These are phyloP conservation scores for Debaryomyces prosopidis DNA, from an alignment of 805 yeast genomes.

Conservation along the genomic window DNA sequence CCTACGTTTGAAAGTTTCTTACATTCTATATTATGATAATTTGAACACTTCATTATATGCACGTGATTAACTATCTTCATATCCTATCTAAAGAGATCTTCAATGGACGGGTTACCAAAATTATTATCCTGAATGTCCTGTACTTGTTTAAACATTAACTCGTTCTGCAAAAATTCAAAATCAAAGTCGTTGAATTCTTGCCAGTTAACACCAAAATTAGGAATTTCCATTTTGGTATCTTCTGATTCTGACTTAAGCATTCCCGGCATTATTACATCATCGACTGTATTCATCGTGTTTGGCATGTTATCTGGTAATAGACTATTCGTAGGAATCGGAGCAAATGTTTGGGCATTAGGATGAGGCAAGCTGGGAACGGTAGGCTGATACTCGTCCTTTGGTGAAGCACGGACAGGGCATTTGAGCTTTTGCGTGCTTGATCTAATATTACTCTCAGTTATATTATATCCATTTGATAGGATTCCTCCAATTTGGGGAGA, in stretches of 20 bases:
- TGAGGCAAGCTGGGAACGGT: background rate
- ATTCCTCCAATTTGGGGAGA: background rate
- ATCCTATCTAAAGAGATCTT: conserved; percentile 11
- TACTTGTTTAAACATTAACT: conserved; percentile 23
- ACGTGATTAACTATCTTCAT: background rate
- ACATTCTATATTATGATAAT: background rate
- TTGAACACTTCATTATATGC: background rate
- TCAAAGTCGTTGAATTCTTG: conserved; percentile 10
- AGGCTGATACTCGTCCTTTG: too few relatives aligned
- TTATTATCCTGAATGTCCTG: conserved; percentile 14
- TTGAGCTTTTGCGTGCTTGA: too few relatives aligned
- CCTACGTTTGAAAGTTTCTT: background rate
- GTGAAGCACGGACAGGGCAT: too few relatives aligned
- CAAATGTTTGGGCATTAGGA: background rate
- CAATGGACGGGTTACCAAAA: conserved; percentile 11
- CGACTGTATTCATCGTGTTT: background rate
- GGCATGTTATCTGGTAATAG: background rate
- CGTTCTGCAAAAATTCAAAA: conserved; percentile 29
- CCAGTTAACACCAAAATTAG: conserved; percentile 1
- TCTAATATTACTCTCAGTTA: conserved; percentile 20
- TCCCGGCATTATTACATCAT: background rate
- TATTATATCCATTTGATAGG: background rate
- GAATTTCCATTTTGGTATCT: background rate
- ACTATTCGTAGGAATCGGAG: background rate
- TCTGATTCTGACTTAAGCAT: background rate